Conservation (phyloP, 2,329 filamentous ascomycete genomes). For the Acrodontium crateriforme region DNA sequence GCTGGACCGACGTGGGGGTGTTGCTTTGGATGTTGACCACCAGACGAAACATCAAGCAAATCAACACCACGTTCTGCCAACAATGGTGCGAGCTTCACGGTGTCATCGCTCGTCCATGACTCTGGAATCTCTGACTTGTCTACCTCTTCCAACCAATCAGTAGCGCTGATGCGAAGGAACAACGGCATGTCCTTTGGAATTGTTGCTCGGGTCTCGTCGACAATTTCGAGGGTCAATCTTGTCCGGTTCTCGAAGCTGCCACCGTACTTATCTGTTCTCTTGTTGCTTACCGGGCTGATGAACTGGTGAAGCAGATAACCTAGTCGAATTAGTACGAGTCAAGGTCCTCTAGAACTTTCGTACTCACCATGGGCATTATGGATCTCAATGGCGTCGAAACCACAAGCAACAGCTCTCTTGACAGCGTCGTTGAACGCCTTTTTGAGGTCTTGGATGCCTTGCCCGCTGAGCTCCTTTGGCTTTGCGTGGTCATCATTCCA, state of each 20-base stretch:
- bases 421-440: constrained; percentile 49
- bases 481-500: constrained; percentile 47
- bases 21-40: constrained; percentile 49
- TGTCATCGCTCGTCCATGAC: constrained; percentile 55
- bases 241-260: constrained; percentile 30
- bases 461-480: constrained; percentile 54
- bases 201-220: constrained; percentile 24
- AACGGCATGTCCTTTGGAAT: constrained; percentile 53
- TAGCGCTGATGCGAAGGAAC: constrained; percentile 56
- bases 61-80: constrained; percentile 66
- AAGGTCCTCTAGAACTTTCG: not conserved
- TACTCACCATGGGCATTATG: constrained; percentile 51
- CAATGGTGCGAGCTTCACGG: constrained; percentile 47
- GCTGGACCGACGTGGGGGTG: constrained; percentile 47
- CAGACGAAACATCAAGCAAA: constrained; percentile 67
- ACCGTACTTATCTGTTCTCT: constrained; percentile 31
- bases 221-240: constrained; percentile 28
- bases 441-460: constrained; percentile 55
- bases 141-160: constrained; percentile 58
- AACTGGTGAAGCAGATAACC: constrained; percentile 35
- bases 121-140: constrained; percentile 36
- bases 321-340: constrained; percentile 53
- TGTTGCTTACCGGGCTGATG: constrained; percentile 28
- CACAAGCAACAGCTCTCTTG: constrained; percentile 39
- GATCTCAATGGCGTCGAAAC: constrained; percentile 67